Conservation (phyloP, 306 rosid genomes). For the Pyrus betulifolia region DNA sequence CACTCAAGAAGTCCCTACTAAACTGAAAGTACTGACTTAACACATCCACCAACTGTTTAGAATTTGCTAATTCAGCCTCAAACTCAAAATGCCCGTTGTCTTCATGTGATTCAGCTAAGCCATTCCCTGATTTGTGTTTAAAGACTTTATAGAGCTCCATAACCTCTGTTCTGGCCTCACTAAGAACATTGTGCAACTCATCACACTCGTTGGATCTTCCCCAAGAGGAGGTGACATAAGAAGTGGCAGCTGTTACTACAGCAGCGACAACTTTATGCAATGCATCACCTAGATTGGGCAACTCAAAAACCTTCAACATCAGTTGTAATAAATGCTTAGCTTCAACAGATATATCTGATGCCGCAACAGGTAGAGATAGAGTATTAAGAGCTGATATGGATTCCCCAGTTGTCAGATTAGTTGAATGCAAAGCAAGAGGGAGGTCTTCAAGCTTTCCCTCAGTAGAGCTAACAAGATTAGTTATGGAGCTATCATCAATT, state of each 20-base stretch:
- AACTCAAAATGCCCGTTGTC: constrained; percentile 39
- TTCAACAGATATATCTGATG: constrained; percentile 61
- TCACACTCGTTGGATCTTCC: constrained; percentile 39
- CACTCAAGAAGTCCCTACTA: constrained; percentile 23
- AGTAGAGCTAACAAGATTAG: constrained; percentile 73
- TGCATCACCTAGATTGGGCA: constrained; percentile 49
- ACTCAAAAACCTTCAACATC: constrained; percentile 56
- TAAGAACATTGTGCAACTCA: constrained; percentile 44
- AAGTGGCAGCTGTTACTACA: constrained; percentile 68
- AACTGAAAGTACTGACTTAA: constrained; percentile 50
- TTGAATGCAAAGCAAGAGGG: constrained; percentile 72
- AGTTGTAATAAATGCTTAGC: constrained; percentile 65
- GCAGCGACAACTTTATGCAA: constrained; percentile 54
- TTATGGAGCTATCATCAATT: constrained; percentile 76
- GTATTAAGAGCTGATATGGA: constrained; percentile 47
- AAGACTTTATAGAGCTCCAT: constrained; percentile 45
- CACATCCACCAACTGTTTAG: constrained; percentile 69
- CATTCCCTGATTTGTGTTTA: constrained; percentile 31
- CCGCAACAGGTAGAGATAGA: constrained; percentile 56
- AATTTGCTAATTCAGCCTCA: constrained; percentile 49
- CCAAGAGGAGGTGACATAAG: constrained; percentile 41
- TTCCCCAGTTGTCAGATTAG: constrained; percentile 49
- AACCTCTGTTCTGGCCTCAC: constrained; percentile 58
- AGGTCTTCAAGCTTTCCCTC: constrained; percentile 91
- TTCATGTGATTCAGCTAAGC: constrained; percentile 32